A percentile compares a stretch with the other conserved stretches of the same genome.
phyloP scores from a whole-genome alignment of 2,329 filamentous ascomycete species.

The Elsinoe fawcettii region DNA sequence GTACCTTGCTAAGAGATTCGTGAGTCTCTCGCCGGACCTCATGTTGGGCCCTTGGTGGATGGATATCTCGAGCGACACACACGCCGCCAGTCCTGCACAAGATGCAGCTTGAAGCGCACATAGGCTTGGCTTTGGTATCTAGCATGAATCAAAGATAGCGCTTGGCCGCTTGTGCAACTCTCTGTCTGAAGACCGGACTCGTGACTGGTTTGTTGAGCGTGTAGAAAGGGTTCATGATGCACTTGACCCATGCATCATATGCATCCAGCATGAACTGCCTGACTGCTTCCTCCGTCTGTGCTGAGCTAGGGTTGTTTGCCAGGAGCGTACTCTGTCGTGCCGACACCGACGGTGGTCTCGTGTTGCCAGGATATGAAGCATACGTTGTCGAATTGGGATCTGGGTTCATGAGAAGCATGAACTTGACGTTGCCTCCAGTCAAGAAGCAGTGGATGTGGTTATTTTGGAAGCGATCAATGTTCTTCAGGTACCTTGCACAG shows the following conservation, averaged over 20 bases:
- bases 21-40: no score
- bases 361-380: conserved; percentile 26
- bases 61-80: no score
- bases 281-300: conserved; percentile 91
- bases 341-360: conserved; percentile 23
- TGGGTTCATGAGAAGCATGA: conserved; percentile 87
- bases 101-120: no score
- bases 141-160: conserved; percentile 64
- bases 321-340: conserved; percentile 30
- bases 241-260: conserved; percentile 95
- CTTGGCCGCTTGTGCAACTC: conserved; percentile 79
- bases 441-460: conserved; percentile 93
- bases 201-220: conserved; percentile 72
- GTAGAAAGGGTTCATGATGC: conserved; percentile 96
- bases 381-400: conserved; percentile 32
- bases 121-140: background rate
- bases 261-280: conserved; percentile 91
- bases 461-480: conserved; percentile 93
- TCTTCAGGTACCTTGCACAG: conserved; percentile 73
- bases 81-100: no score
- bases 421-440: conserved; percentile 85
- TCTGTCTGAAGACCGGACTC: conserved; percentile 75
- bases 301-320: conserved; percentile 66
- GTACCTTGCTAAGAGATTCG: no score
- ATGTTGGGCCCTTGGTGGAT: no score